Conservation (phyloP, 306 rosid species). For the Glycyrrhiza uralensis region DNA sequence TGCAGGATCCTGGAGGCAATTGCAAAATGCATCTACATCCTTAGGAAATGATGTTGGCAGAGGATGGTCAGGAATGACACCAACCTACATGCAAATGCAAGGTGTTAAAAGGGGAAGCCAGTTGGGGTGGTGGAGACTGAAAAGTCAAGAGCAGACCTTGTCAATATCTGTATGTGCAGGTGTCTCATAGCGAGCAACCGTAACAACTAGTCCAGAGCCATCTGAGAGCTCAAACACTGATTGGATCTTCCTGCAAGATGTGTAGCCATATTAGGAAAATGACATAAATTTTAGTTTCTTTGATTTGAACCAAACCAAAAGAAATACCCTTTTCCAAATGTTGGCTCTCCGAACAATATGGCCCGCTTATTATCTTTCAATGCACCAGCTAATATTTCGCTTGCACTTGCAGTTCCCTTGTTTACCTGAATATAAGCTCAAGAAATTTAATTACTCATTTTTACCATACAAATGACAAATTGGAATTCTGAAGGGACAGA, state of each 20-base stretch:
- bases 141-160: slow-evolving; percentile 52
- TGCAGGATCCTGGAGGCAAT: slow-evolving; percentile 81
- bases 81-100: slow-evolving; percentile 51
- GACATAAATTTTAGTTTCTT: neutral
- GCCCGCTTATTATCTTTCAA: slow-evolving; percentile 95
- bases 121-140: neutral
- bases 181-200: slow-evolving; percentile 94
- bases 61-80: slow-evolving; percentile 93
- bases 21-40: slow-evolving; percentile 79
- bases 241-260: slow-evolving; percentile 80
- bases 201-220: slow-evolving; percentile 92
- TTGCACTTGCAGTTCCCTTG: slow-evolving; percentile 99
- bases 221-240: slow-evolving; percentile 92
- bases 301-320: slow-evolving; percentile 21
- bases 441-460: neutral
- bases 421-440: slow-evolving; percentile 62
- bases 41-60: slow-evolving; percentile 79
- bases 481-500: neutral
- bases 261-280: slow-evolving; percentile 25
- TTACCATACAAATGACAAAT: neutral
- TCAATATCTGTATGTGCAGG: slow-evolving; percentile 88
- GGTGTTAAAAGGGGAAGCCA: neutral
- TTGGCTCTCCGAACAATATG: slow-evolving; percentile 84
- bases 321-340: slow-evolving; percentile 89
- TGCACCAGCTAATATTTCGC: slow-evolving; percentile 97